A percentile compares a stretch with the other conserved stretches of the same genome.
phyloP scores from a whole-genome alignment of 371 early-diverging fungal species.

The Batkoa obscura region DNA sequence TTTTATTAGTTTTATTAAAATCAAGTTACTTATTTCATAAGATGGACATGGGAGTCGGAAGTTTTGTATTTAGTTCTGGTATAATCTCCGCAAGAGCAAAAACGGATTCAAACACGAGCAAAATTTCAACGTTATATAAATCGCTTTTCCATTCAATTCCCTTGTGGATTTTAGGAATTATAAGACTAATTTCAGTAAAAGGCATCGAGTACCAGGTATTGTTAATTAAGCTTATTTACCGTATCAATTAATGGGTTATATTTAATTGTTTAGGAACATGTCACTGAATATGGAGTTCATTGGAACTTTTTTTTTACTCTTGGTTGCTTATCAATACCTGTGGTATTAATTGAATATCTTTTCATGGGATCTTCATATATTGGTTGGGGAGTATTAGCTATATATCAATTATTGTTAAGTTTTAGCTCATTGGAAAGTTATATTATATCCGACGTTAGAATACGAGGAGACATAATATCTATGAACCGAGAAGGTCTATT shows the following conservation, averaged over 20 bases:
- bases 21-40: too few species aligned
- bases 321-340: conserved; percentile 61
- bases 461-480: conserved; percentile 50
- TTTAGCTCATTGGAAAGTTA: conserved; percentile 29
- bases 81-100: conserved; percentile 37
- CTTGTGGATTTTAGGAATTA: conserved; percentile 48
- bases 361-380: conserved; percentile 6
- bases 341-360: conserved; percentile 24
- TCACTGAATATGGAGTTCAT: conserved; percentile 89
- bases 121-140: conserved; percentile 9
- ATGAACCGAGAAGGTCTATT: conserved; percentile 85
- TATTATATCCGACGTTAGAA: conserved; percentile 60
- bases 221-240: not conserved
- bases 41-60: conserved; percentile 84
- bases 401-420: conserved; percentile 28
- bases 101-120: conserved; percentile 10
- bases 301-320: conserved; percentile 98
- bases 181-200: conserved; percentile 49
- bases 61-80: conserved; percentile 65
- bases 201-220: conserved; percentile 56
- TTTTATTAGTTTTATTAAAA: not conserved
- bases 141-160: conserved; percentile 30
- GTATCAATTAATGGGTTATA: not conserved
- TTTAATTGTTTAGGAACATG: conserved; percentile 47
- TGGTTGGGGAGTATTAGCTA: not conserved